These are phyloP conservation scores for Talaromyces verruculosus DNA, from an alignment of 2,329 filamentous ascomycete species.

Conservation along the genomic window DNA sequence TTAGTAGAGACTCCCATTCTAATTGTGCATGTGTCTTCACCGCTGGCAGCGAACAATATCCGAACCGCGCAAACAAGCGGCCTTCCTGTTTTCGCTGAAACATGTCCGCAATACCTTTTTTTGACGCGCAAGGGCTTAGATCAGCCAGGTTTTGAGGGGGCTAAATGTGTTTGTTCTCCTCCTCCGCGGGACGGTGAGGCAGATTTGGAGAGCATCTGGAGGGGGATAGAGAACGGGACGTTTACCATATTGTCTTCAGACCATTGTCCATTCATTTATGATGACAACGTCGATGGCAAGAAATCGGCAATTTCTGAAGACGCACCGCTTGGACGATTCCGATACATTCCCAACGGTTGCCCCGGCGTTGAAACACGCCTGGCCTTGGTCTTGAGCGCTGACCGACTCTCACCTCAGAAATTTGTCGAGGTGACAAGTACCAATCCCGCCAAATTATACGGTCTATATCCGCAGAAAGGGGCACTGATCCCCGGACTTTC, in stretches of 20 bases:
- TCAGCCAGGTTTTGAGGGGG: slow-evolving; percentile 45
- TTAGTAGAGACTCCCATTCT: slow-evolving; percentile 54
- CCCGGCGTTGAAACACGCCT: slow-evolving; percentile 60
- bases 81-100: slow-evolving; percentile 57
- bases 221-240: slow-evolving; percentile 53
- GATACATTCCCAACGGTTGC: slow-evolving; percentile 59
- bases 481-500: slow-evolving; percentile 42
- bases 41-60: slow-evolving; percentile 50
- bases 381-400: slow-evolving; percentile 40
- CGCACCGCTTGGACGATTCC: slow-evolving; percentile 51
- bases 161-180: slow-evolving; percentile 57
- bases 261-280: slow-evolving; percentile 49
- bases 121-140: slow-evolving; percentile 51
- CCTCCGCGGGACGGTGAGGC: slow-evolving; percentile 48
- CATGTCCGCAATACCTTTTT: slow-evolving; percentile 60
- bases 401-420: slow-evolving; percentile 37
- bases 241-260: slow-evolving; percentile 56
- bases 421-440: slow-evolving; percentile 49
- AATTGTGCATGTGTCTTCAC: slow-evolving; percentile 55
- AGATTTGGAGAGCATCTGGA: slow-evolving; percentile 55
- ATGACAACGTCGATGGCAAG: slow-evolving; percentile 51
- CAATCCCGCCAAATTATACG: slow-evolving; percentile 49
- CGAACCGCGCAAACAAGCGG: slow-evolving; percentile 52
- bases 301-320: slow-evolving; percentile 50
- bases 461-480: slow-evolving; percentile 42